Base-by-base conservation (phyloP, 768 basidiomycete species). In the Serendipita indica region DNA sequence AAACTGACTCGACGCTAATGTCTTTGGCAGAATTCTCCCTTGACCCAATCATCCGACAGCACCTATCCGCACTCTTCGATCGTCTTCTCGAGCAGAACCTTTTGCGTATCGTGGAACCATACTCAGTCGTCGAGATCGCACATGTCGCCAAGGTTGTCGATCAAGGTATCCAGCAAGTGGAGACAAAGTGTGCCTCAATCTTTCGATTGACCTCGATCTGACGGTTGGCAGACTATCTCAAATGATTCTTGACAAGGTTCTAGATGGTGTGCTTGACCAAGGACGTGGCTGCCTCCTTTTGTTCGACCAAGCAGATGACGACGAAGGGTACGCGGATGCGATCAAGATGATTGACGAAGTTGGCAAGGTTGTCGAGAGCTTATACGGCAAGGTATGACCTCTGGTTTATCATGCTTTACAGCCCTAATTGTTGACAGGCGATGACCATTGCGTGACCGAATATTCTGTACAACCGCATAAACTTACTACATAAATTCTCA, bases 191-290 rank as follows among this genome's bases (percentile, higher is more conserved):
- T 63, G 84, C 72, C 18, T 22, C 41, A n/a, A 22, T 45, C 27
- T 32, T 28, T 18, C 39, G 58, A 16, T 20, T 18, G 33, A 18
- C 30, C 25, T 4, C 39, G 18, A 16, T 13, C 22, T 46, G 7
- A 25, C 27, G 32, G 12, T 20, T 10, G 2, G 3, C 64, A 94
- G 93, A 68, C 72, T 98, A 27, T 91, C 88, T 30, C 94, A 99
- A 68, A 98, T 99, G 94, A 99, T 98, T 62, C 74, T 97, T 34
- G 94, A 97, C 72, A 93, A 93, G 64, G 81, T 93, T 1, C 79
- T 98, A 62, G 80, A 89, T 62, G 94, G 94, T 3, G 92, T 99
- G 1, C 76, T 99, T n/a, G 94, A 98, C 68, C 94, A 98, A 69
- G 91, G 90, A 27, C 79, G 89, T 2, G 92, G 92, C 0, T 92